Base-by-base conservation (phyloP, 805 yeast genomes). In the Yamadazyma nakazawae region DNA sequence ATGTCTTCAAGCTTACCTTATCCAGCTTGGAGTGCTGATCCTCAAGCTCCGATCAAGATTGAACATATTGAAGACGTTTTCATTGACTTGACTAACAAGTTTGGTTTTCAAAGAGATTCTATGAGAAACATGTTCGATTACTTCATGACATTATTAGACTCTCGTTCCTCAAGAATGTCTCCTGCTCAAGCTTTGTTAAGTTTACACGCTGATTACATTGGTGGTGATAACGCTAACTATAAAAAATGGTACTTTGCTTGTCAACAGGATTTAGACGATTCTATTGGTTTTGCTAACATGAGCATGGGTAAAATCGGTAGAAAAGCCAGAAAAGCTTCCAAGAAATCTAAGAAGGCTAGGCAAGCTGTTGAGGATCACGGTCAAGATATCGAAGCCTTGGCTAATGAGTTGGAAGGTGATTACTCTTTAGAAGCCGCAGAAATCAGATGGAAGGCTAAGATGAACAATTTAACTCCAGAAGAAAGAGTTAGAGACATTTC, bases 1-100 rank as follows among this genome's bases (percentile, higher is more conserved):
- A 83, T 76, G 84, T 88, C 64, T 57, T 85, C 70, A 77, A 96
- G 58, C 81, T 90, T 94, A 67, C 99, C 99, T 30, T 94, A 92
- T 67, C 99, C 99, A 37, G 98, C 99, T 43, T 94, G 99, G 99
- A 88, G 97, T 21, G 96, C 96, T 40, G 98, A 94, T 68, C 91
- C 86, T 47, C 92, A 83, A 62, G 87, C 85, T 18, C 96, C 97
- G 8, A 77, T 94, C 39, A 75, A 86, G 42, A 77, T 80, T 53
- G 94, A 87, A 67, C 92, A 87, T 64, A 84, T 87, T 62, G 95
- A 87, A 71, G 95, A 87, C 71, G 81, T 86, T 34, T 87, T 87
- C 63, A 87, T 87, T 60, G 94, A 87, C 66, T 74, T 87, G 64
- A 75, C 92, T 37, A 86, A 86, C 69, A 84, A 82, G 67, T 86